Percentiles rank a stretch among this genome's conserved stretches.
Conservation (phyloP, 163 green algal genomes). For the Trebouxiophyceae sp. region DNA sequence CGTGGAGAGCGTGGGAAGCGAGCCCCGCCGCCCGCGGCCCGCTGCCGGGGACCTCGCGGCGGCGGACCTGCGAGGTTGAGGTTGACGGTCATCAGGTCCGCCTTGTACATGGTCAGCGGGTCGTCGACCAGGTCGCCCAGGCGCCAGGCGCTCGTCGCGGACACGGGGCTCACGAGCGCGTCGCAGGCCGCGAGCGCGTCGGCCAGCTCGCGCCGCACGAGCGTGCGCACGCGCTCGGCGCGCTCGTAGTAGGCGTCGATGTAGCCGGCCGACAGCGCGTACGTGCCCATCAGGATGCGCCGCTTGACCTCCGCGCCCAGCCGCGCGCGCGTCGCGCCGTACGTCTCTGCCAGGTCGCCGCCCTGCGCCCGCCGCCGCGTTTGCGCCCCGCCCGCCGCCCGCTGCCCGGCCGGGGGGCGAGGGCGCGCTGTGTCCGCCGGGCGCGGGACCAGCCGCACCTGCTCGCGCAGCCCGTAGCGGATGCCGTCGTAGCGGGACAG, state of each 20-base stretch:
- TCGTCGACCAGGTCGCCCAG: slow-evolving; percentile 63
- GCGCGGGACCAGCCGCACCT: slow-evolving; percentile 2
- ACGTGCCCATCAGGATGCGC: slow-evolving; percentile 96
- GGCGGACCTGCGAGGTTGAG: slow-evolving; percentile 72
- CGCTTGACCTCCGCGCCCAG: slow-evolving; percentile 86
- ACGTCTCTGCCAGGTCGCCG: slow-evolving; percentile 53
- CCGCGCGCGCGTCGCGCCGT: slow-evolving; percentile 42
- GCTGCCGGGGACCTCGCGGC: not conserved
- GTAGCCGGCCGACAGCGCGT: slow-evolving; percentile 90
- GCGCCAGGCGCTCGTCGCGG: slow-evolving; percentile 73
- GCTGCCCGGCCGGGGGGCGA: too few relatives aligned
- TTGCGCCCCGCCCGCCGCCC: too few relatives aligned
- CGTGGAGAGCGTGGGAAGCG: too few relatives aligned
- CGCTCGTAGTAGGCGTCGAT: slow-evolving; percentile 95
- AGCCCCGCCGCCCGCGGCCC: too few relatives aligned
- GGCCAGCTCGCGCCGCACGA: slow-evolving; percentile 72
- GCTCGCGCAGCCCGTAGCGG: slow-evolving; percentile 59
- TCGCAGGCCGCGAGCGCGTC: slow-evolving; percentile 63
- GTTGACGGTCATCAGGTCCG: slow-evolving; percentile 89
- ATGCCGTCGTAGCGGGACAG: slow-evolving; percentile 91
- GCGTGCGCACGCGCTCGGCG: slow-evolving; percentile 84
- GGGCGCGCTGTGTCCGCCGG: too few relatives aligned
- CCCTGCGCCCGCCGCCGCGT: too few relatives aligned
- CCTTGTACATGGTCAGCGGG: slow-evolving; percentile 89
- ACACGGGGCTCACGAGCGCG: slow-evolving; percentile 63